Conservation (phyloP, 768 basidiomycete genomes). For the Mycena vulgaris region DNA sequence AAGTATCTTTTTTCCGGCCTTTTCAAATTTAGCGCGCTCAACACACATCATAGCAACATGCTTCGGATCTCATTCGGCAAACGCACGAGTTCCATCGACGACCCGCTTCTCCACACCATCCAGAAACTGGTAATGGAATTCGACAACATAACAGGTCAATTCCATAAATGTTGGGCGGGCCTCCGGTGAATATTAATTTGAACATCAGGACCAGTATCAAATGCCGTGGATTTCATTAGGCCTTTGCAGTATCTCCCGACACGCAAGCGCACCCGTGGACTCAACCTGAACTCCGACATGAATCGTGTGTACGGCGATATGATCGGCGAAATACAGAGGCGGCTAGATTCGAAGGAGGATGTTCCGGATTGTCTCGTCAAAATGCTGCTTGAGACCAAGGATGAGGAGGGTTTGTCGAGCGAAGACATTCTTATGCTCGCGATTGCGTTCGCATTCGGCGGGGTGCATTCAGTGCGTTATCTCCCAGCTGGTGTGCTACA, state of each 20-base stretch:
- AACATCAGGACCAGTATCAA: no score
- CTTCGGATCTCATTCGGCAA: constrained; percentile 43
- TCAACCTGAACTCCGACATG: constrained; percentile 45
- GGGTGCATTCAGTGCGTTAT: constrained; percentile 49
- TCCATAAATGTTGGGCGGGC: no score
- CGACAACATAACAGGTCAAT: constrained; percentile 43
- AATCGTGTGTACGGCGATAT: constrained; percentile 50
- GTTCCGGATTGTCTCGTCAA: constrained; percentile 55
- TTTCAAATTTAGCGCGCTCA: no score
- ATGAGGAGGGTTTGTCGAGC: constrained; percentile 48
- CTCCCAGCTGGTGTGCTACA: neutral
- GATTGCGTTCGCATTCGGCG: constrained; percentile 52
- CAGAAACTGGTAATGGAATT: constrained; percentile 44
- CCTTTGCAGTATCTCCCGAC: constrained; percentile 43
- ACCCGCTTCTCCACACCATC: constrained; percentile 42
- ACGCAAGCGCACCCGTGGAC: constrained; percentile 35
- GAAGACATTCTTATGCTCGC: constrained; percentile 53
- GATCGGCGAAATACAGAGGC: constrained; percentile 47
- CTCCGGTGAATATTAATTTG: no score
- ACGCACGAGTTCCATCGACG: constrained; percentile 36
- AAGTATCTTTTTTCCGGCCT: constrained; percentile 33
- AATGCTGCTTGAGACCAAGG: constrained; percentile 45
- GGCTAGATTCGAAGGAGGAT: constrained; percentile 48
- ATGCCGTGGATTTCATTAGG: constrained; percentile 44
- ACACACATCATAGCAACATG: constrained; percentile 49